Evolutionary conservation across 345 rosid genomes (phyloP), one percentile per base, ranked within the genome.

Genomic region (Anacardium occidentale): DNA sequence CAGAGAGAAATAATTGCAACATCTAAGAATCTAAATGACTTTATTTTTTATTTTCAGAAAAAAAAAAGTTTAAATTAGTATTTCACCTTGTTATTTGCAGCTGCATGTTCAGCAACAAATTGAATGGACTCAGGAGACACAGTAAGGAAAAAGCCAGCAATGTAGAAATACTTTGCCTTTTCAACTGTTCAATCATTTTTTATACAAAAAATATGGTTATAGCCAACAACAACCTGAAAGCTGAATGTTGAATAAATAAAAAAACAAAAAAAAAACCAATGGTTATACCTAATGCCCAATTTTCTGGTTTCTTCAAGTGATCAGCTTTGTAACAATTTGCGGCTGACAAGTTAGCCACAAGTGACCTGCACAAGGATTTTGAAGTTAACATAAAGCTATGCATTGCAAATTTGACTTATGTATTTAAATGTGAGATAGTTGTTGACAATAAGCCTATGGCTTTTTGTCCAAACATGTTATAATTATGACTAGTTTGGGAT

Each of bases 111-210:
- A 76, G 96, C 91, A 64, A 95, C 98, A 74, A 92, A 83, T 67
- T 81, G 90, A 68, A 95, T 92, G 70, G 98, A 87, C 44, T 92
- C 99, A 3, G 94, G 97, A 24, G 98, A 92, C 2, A 95, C 99
- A 0, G 99, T 95, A 71, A 95, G 94, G 83, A 95, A 92, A 84
- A 92, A 95, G 32, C 98, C 99, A 74, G 98, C 98, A 72, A 92
- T 91, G 78, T 95, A 89, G 83, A 68, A 83, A 60, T 85, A 95
- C 73, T 91, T 91, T 72, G 98, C 98, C 82, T 89, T 89, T 79
- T 92, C 98, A 85, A 92, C 98, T 95, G 86, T 76, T 72, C 58
- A 69, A 13, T 24, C 59, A n/a, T 54, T 37, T 48, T 3, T 57
- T 67, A 25, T 2, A 55, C 21, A 37, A 45, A 24, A 47, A 71